Evolutionary conservation across 1,139 yeast species (phyloP).

Genomic region (Yamadazyma dendronema): DNA sequence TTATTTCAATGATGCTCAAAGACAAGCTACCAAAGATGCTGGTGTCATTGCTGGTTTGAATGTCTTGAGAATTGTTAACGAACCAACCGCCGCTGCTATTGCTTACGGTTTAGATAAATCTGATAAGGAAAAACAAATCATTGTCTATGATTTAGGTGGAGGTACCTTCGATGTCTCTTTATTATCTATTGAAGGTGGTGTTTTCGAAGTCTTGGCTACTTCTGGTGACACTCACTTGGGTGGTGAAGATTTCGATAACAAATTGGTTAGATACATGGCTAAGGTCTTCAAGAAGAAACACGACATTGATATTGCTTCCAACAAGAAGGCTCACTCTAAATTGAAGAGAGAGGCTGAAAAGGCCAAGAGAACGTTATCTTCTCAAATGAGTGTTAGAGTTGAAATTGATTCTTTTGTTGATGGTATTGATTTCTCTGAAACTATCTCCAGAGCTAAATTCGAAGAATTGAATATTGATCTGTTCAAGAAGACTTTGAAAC

Average conservation of each 20-base stretch:
- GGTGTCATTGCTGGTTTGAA: conserved; percentile 96
- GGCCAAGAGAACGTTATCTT: conserved; percentile 92
- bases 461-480: conserved; percentile 88
- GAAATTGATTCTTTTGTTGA: conserved; percentile 95
- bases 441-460: conserved; percentile 91
- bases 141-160: conserved; percentile 55
- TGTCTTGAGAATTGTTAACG: conserved; percentile 92
- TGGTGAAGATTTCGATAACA: conserved; percentile 95
- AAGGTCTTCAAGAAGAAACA: conserved; percentile 88
- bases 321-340: conserved; percentile 80
- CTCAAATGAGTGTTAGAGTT: conserved; percentile 85
- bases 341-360: conserved; percentile 95
- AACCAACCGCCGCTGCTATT: conserved; percentile 98
- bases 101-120: conserved; percentile 94
- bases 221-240: conserved; percentile 58
- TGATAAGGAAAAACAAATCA: conserved; percentile 47
- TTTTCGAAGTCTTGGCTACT: conserved; percentile 51
- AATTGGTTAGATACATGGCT: conserved; percentile 81
- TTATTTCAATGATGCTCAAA: conserved; percentile 96
- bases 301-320: conserved; percentile 68
- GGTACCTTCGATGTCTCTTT: conserved; percentile 55
- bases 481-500: conserved; percentile 87
- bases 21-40: conserved; percentile 98
- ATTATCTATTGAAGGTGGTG: conserved; percentile 52
- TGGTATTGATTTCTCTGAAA: conserved; percentile 92